Base-by-base conservation (phyloP, 176 grass and related monocot genomes). In the Triticum monococcum region DNA sequence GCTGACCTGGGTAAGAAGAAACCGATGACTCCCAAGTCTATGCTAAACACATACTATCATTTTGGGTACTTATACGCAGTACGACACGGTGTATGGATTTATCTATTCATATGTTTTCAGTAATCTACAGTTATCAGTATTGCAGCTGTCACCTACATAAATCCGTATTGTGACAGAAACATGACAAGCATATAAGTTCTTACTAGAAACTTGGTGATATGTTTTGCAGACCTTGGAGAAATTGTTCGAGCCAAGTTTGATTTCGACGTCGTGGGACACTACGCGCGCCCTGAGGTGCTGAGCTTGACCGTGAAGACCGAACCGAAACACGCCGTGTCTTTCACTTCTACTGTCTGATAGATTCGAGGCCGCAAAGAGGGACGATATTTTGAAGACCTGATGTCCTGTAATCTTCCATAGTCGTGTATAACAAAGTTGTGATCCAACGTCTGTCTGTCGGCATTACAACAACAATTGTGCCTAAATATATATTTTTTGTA, bases 181-280 rank as follows among this genome's bases (percentile, higher is more conserved):
- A 37, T 9, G 20, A 63, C 31, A 38, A 24, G 4, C 14, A 52
- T 54, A 60, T 12, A 13, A 38, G 25, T 63, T 60, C 73, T 65
- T 28, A 83, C 37, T 83, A 61, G 2, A 72, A 65, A 74, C 9
- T 75, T 46, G 22, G 14, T 64, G 32, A n/a, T 61, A 7, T 80
- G 67, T 18, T 81, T 59, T 68, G 60, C 91, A 98, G 96, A 96
- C 84, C 76, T 96, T 81, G 97, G 89, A 74, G 94, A 99, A 81
- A 99, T 99, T 65, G 83, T 83, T 61, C 80, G 90, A 88, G 97
- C 97, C 3, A 99, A 99, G 80, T 99, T 99, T 89, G 94, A 90
- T 88, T 99, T 99, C 12, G 97, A 99, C 11, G 97, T 96, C 6
- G 90, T 99, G 28, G 97, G 94, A 36, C 94, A 99, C 72, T 99